phyloP scores from a whole-genome alignment of 1,284 basidiomycete genomes.

The Puccinia coronata region DNA sequence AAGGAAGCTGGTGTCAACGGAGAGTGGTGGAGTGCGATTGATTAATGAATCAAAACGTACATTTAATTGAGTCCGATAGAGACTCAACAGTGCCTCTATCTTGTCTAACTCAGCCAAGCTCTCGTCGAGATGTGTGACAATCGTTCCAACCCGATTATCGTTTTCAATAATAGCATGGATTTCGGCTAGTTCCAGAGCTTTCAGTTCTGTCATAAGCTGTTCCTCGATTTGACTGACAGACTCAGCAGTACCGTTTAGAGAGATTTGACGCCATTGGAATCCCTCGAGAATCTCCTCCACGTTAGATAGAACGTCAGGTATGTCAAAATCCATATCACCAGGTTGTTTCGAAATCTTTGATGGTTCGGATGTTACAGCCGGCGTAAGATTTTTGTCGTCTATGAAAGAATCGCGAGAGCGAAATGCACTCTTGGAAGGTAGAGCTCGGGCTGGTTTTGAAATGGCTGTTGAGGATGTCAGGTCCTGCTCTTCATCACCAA shows the following conservation, averaged over 20 bases:
- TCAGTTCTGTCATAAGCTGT: slow-evolving; percentile 77
- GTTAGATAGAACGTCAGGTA: slow-evolving; percentile 65
- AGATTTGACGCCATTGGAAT: slow-evolving; percentile 80
- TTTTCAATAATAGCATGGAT: slow-evolving; percentile 50
- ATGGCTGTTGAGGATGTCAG: neutral
- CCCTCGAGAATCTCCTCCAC: slow-evolving; percentile 99
- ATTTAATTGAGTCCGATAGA: slow-evolving; percentile 91
- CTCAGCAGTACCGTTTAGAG: slow-evolving; percentile 4
- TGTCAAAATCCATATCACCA: neutral
- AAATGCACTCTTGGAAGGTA: neutral
- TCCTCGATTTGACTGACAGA: slow-evolving; percentile 71
- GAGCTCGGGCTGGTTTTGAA: neutral
- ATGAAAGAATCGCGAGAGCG: neutral
- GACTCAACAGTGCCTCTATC: slow-evolving; percentile 67
- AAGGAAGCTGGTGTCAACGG: too few relatives aligned
- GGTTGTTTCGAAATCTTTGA: neutral
- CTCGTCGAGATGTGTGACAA: slow-evolving; percentile 54
- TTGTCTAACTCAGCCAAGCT: slow-evolving; percentile 57
- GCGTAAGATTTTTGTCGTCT: neutral
- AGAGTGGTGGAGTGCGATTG: too few relatives aligned
- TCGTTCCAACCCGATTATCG: slow-evolving; percentile 50
- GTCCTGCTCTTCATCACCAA: slow-evolving; percentile 1
- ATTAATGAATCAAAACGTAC: slow-evolving; percentile 62
- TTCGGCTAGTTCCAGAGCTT: slow-evolving; percentile 75
- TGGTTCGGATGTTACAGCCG: neutral